phyloP scores from a whole-genome alignment of 2,329 filamentous ascomycete genomes.

The Colletotrichum phormii region DNA sequence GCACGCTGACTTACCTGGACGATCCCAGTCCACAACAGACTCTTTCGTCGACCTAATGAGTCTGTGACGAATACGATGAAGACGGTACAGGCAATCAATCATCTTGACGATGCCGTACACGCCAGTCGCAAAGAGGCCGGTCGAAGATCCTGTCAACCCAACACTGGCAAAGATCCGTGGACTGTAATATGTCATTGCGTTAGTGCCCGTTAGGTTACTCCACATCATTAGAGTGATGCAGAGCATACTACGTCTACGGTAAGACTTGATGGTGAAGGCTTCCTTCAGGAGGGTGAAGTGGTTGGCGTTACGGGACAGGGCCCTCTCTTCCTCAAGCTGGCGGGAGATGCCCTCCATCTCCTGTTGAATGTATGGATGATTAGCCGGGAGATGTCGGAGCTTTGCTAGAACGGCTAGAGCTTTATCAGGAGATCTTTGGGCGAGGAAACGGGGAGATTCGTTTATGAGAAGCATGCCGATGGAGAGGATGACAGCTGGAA shows the following conservation, averaged over 20 bases:
- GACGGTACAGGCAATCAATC: conserved; percentile 36
- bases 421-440: conserved; percentile 51
- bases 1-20: conserved; percentile 18
- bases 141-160: conserved; percentile 68
- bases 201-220: conserved; percentile 48
- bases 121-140: conserved; percentile 70
- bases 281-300: conserved; percentile 33
- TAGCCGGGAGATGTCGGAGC: conserved; percentile 49
- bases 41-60: conserved; percentile 39
- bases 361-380: conserved; percentile 41
- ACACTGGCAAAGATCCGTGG: conserved; percentile 71
- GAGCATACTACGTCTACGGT: conserved; percentile 30
- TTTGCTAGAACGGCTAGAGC: conserved; percentile 52
- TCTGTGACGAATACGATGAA: conserved; percentile 40
- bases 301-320: conserved; percentile 38
- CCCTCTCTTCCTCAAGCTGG: conserved; percentile 62
- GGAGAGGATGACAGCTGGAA: conserved; percentile 52
- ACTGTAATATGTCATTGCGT: conserved; percentile 52
- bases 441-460: conserved; percentile 51
- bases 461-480: conserved; percentile 48
- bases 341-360: background rate
- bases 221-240: conserved; percentile 32
- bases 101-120: conserved; percentile 73
- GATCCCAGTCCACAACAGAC: conserved; percentile 41
- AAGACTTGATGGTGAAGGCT: conserved; percentile 31